phyloP scores from a whole-genome alignment of 73 alveolate genomes.

The Paramecium bursaria region DNA sequence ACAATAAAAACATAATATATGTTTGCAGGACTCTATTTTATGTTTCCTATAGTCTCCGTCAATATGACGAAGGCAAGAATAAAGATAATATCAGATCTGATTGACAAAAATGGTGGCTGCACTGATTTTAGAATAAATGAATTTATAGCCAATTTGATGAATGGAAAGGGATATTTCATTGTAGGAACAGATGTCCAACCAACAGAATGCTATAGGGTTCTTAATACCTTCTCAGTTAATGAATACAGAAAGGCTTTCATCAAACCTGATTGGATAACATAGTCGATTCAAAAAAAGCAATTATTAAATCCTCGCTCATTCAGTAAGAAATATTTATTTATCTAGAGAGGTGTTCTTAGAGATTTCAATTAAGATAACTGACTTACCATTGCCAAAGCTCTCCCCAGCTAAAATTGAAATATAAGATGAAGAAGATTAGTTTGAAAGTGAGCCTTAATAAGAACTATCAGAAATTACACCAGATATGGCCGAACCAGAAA shows the following conservation, averaged over 20 bases:
- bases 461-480: too few species aligned
- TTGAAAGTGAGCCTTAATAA: too few species aligned
- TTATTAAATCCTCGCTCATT: too few species aligned
- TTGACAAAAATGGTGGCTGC: conserved; percentile 29
- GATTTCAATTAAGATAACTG: too few species aligned
- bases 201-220: conserved; percentile 16
- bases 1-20: too few species aligned
- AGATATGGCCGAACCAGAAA: too few species aligned
- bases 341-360: too few species aligned
- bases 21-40: conserved; percentile 39
- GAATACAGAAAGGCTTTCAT: not conserved
- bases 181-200: conserved; percentile 23
- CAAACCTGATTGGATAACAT: conserved; percentile 40
- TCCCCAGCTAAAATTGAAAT: too few species aligned
- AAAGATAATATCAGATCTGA: not conserved
- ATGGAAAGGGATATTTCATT: not conserved
- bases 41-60: conserved; percentile 34
- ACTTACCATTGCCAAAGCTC: too few species aligned
- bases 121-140: too few species aligned
- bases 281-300: not conserved
- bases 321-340: too few species aligned
- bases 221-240: conserved; percentile 18
- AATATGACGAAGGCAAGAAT: conserved; percentile 7
- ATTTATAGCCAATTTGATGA: not conserved
- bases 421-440: too few species aligned